Percentiles rank a stretch among this genome's conserved stretches.
Evolutionary conservation across 2,329 filamentous ascomycete genomes (phyloP).

Genomic region (Conoideocrella luteorostrata): DNA sequence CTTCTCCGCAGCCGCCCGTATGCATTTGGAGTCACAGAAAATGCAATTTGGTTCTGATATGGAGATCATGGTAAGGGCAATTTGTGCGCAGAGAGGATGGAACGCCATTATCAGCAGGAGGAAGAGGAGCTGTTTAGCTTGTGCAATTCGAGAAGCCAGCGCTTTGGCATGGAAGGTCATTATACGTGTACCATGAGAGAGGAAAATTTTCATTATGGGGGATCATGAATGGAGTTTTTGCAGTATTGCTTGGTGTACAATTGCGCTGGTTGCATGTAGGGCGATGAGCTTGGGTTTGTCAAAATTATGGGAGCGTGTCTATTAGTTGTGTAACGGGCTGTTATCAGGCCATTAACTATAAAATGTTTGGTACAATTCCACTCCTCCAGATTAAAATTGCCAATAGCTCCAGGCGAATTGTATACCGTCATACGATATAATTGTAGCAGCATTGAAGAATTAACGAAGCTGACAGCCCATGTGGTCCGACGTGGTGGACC

Average conservation of each 20-base stretch:
- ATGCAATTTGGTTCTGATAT: conserved; percentile 58
- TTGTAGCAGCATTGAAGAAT: too few relatives aligned
- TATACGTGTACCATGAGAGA: conserved; percentile 46
- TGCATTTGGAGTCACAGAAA: conserved; percentile 50
- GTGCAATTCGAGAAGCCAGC: conserved; percentile 68
- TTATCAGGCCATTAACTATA: too few relatives aligned
- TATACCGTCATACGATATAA: too few relatives aligned
- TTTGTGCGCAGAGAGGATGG: conserved; percentile 68
- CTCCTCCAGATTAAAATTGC: too few relatives aligned
- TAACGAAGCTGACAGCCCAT: too few relatives aligned
- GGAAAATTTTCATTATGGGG: too few relatives aligned
- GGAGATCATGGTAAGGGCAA: conserved; percentile 64
- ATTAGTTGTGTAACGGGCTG: neutral
- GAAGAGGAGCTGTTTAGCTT: conserved; percentile 63
- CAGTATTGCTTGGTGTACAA: neutral
- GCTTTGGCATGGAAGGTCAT: conserved; percentile 64
- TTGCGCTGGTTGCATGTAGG: neutral
- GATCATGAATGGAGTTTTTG: too few relatives aligned
- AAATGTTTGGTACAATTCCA: neutral
- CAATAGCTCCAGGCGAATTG: too few relatives aligned
- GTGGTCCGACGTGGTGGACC: too few relatives aligned
- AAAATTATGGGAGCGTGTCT: neutral
- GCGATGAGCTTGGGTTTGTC: neutral
- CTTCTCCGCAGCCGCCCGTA: conserved; percentile 40
- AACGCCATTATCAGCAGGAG: conserved; percentile 65